These are phyloP conservation scores for Kodamaea fukazawae DNA, from an alignment of 805 yeast species.

Conservation along the genomic window DNA sequence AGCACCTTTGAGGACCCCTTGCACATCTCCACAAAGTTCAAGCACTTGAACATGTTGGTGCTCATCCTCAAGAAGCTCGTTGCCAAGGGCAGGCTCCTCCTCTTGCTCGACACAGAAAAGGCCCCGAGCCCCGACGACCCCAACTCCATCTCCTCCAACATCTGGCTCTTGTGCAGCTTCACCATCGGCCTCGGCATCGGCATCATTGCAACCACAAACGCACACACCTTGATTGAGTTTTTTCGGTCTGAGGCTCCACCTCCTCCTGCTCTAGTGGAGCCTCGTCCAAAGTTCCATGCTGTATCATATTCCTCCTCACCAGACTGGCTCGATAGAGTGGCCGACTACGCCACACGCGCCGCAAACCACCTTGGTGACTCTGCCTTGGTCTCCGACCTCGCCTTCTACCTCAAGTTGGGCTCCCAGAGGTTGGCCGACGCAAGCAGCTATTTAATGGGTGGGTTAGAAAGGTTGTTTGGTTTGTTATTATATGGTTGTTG, in stretches of 20 bases:
- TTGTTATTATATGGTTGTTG: constrained; percentile 4
- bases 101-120: neutral
- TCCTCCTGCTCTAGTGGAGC: too few relatives aligned
- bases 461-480: constrained; percentile 8
- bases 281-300: too few relatives aligned
- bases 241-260: neutral
- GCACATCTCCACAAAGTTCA: constrained; percentile 25
- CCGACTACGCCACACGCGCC: neutral
- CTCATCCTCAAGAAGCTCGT: constrained; percentile 12
- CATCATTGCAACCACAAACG: constrained; percentile 6
- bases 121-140: neutral
- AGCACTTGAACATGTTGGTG: constrained; percentile 17
- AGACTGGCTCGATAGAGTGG: constrained; percentile 2
- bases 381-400: constrained; percentile 1
- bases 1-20: constrained; percentile 30
- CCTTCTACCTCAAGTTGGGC: constrained; percentile 1
- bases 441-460: constrained; percentile 1
- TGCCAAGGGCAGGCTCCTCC: neutral
- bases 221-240: neutral
- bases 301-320: neutral
- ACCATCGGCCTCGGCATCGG: constrained; percentile 40
- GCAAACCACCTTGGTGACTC: constrained; percentile 3
- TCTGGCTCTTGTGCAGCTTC: constrained; percentile 33
- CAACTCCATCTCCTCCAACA: constrained; percentile 1
- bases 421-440: constrained; percentile 4